Percentiles rank a stretch among this genome's conserved stretches.
phyloP scores from a whole-genome alignment of 2,329 filamentous ascomycete genomes.

The Albifimbria verrucaria region DNA sequence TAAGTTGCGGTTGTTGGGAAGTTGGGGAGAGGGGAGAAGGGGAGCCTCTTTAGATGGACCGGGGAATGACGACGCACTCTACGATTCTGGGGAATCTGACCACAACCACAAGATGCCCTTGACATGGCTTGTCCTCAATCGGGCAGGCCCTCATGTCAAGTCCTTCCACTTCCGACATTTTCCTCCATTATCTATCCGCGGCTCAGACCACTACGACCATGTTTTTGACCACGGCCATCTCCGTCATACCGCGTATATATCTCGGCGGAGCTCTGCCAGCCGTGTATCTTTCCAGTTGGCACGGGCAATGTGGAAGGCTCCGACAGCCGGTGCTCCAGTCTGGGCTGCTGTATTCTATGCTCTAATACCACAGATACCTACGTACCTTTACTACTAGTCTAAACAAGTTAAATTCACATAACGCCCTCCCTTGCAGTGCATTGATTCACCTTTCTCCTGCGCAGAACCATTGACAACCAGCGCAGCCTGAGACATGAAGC shows the following conservation, averaged over 20 bases:
- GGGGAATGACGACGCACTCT: neutral
- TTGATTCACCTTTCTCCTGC: neutral
- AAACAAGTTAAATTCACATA: neutral
- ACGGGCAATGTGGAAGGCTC: neutral
- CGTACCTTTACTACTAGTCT: constrained; percentile 2
- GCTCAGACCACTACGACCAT: neutral
- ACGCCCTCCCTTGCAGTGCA: neutral
- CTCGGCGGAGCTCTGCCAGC: neutral
- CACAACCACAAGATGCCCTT: neutral
- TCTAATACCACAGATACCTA: constrained; percentile 33
- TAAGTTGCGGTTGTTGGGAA: constrained; percentile 4
- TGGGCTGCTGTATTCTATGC: constrained; percentile 26
- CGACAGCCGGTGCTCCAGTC: constrained; percentile 18
- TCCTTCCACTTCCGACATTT: constrained; percentile 3
- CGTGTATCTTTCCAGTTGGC: neutral
- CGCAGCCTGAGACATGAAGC: too few relatives aligned
- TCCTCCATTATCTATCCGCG: neutral
- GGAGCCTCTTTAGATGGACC: constrained; percentile 13
- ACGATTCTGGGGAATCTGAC: neutral
- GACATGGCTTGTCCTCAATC: too few relatives aligned
- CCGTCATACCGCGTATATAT: neutral
- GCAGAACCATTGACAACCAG: too few relatives aligned
- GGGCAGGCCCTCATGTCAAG: too few relatives aligned
- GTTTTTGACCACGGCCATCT: neutral
- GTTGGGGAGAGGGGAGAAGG: constrained; percentile 13